Base-by-base conservation (phyloP, 2,329 filamentous ascomycete species). In the Coniochaeta sp. region DNA sequence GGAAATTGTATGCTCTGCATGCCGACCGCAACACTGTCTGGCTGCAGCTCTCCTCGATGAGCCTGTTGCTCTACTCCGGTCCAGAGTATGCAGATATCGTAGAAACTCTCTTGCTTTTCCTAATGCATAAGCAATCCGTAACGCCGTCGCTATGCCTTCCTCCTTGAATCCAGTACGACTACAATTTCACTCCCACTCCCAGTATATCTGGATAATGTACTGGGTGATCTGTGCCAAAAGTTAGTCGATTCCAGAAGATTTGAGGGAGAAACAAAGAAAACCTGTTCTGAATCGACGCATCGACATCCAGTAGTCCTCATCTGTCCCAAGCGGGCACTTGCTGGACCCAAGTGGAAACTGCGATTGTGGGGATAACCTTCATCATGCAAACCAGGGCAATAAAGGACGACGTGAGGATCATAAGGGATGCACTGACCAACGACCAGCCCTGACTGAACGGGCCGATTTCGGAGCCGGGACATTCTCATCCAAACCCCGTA, bases 311-410 rank as follows among this genome's bases (percentile, higher is more conserved):
- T 9, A 32, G 9, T 32, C 81, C 81, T 89, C 87, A 89, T 87
- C 71, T 87, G 78, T 81, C 83, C 81, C 82, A 67, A 77, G 75
- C 77, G 84, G 85, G 85, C 86, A 88, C 84, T 26, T 67, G 71
- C 76, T 81, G 81, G 82, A 82, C 86, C 89, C 86, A 80, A 89
- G 88, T 89, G 88, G 86, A 91, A 91, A 91, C 88, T 91, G 89
- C 89, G 88, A 91, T 91, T 89, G 80, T 83, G 79, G 80, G 75
- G 83, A 86, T 80, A 82, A 82, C 74, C 86, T 89, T 89, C 86
- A 89, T 89, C 87, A 89, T 86, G 69, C 68, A 68, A 70, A 72
- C n/a, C 16, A 26, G 4, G 9, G 42, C 10, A 9, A 47, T 12
- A 26, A 14, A 10, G 2, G 16, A 26, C 16, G 38, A 9, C 17